phyloP scores from a whole-genome alignment of 306 rosid genomes.

The Senna siamea region DNA sequence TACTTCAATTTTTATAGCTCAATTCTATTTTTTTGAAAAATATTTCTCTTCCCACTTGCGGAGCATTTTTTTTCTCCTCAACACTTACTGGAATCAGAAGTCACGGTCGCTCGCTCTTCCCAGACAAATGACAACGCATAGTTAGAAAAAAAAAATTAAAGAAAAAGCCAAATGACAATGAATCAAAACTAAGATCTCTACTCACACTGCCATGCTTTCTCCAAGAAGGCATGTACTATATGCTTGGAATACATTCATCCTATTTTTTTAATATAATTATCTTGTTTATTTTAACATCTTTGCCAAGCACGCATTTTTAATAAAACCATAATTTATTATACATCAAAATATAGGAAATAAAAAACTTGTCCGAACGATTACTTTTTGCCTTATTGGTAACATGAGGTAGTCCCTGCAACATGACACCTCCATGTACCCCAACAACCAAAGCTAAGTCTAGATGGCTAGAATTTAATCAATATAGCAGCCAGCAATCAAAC shows the following conservation, averaged over 20 bases:
- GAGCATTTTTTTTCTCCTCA: too few relatives aligned
- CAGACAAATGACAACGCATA: too few relatives aligned
- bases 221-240: not conserved
- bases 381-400: not conserved
- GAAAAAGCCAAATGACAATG: not conserved
- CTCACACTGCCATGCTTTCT: not conserved
- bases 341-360: not conserved
- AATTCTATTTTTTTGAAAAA: too few relatives aligned
- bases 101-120: too few relatives aligned
- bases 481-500: not conserved
- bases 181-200: too few relatives aligned
- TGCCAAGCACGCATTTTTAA: not conserved
- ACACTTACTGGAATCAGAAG: too few relatives aligned
- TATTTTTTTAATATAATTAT: too few relatives aligned
- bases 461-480: not conserved
- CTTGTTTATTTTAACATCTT: too few relatives aligned
- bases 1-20: too few relatives aligned
- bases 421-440: not conserved
- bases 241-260: not conserved
- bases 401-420: not conserved
- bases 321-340: not conserved
- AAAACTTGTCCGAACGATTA: not conserved
- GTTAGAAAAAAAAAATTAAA: too few relatives aligned
- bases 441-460: not conserved
- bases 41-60: too few relatives aligned